Percentiles rank a stretch among this genome's conserved stretches.
Evolutionary conservation across 2,329 filamentous ascomycete species (phyloP).

Genomic region (Trichoderma sp.): DNA sequence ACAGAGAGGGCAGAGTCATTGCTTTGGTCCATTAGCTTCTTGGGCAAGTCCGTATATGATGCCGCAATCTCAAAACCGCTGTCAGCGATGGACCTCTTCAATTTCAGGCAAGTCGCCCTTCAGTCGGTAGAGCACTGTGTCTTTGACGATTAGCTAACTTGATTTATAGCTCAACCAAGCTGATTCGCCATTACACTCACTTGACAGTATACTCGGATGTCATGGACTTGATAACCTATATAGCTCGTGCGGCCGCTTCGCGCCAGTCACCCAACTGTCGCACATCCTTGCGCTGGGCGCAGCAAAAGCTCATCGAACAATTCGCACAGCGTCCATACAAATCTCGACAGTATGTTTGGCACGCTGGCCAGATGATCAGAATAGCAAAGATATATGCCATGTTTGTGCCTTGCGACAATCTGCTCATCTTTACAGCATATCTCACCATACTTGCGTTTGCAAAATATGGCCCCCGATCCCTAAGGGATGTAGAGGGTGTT

Average conservation of each 20-base stretch:
- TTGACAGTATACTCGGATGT: conserved; percentile 30
- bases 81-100: conserved; percentile 30
- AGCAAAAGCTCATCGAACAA: conserved; percentile 25
- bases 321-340: conserved; percentile 25
- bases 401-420: conserved; percentile 33
- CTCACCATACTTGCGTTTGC: conserved; percentile 31
- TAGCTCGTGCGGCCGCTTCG: conserved; percentile 29
- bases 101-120: conserved; percentile 29
- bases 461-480: conserved; percentile 25
- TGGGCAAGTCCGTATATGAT: background rate
- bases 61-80: background rate
- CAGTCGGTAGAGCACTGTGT: background rate
- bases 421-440: conserved; percentile 35
- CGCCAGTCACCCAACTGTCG: background rate
- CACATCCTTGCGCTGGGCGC: conserved; percentile 25
- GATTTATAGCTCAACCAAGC: conserved; percentile 20
- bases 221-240: conserved; percentile 32
- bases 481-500: background rate
- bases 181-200: conserved; percentile 33
- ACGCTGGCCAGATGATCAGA: conserved; percentile 33
- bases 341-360: conserved; percentile 29
- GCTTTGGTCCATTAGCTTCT: conserved; percentile 24
- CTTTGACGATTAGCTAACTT: background rate
- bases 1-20: conserved; percentile 23
- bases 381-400: conserved; percentile 32